A percentile compares a stretch with the other conserved stretches of the same genome.
These are phyloP conservation scores for Bipolaris zeicola DNA, from an alignment of 2,329 filamentous ascomycete species.

Conservation along the genomic window DNA sequence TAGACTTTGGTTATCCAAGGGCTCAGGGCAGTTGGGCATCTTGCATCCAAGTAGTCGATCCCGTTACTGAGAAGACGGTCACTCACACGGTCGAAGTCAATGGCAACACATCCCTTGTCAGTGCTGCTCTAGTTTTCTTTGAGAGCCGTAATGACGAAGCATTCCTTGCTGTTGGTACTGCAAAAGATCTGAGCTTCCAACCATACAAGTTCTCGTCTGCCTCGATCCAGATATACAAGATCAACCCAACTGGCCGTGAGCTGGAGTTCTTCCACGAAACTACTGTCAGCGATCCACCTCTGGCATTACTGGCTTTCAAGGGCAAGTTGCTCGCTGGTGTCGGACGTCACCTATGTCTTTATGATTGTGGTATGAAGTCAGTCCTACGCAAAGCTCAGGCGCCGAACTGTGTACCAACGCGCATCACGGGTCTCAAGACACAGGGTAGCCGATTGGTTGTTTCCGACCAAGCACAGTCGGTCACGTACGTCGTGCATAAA, in stretches of 20 bases:
- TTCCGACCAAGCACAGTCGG: constrained; percentile 88
- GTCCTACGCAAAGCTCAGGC: constrained; percentile 90
- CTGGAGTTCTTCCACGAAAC: constrained; percentile 98
- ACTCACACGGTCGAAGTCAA: constrained; percentile 80
- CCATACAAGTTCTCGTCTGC: constrained; percentile 75
- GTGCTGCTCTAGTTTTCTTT: constrained; percentile 82
- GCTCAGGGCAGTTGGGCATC: constrained; percentile 91
- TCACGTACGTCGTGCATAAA: constrained; percentile 94
- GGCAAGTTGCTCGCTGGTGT: constrained; percentile 86
- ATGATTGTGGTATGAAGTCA: constrained; percentile 91
- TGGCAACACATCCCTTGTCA: constrained; percentile 90
- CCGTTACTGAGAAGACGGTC: constrained; percentile 70
- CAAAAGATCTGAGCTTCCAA: constrained; percentile 82
- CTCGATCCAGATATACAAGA: constrained; percentile 90
- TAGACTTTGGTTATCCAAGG: constrained; percentile 87
- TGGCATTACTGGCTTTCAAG: constrained; percentile 91
- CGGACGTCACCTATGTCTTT: constrained; percentile 80
- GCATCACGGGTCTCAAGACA: constrained; percentile 88
- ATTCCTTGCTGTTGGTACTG: constrained; percentile 93
- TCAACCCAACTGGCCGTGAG: constrained; percentile 83
- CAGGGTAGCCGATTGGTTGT: constrained; percentile 91
- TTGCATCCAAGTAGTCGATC: constrained; percentile 91
- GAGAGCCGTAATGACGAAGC: constrained; percentile 80
- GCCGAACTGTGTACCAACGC: constrained; percentile 70
- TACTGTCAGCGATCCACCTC: constrained; percentile 83